Base-by-base conservation (phyloP, 768 basidiomycete genomes). In the Serendipita sp. region DNA sequence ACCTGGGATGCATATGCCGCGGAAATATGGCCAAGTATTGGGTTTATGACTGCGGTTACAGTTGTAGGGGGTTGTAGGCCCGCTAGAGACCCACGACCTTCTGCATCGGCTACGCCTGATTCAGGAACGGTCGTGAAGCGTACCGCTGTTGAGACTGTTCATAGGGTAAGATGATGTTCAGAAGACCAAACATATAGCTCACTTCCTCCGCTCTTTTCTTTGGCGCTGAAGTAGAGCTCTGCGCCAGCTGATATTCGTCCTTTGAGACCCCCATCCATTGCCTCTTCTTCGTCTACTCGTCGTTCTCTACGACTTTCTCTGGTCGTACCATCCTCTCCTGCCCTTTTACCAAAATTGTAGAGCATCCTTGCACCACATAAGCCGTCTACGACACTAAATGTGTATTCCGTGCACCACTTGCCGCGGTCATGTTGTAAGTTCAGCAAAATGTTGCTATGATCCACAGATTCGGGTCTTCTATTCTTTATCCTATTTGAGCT, bases 91-190 rank as follows among this genome's bases (percentile, higher is more conserved):
- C 76, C 75, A 5, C 70, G 70, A 64, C 71, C 67, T 73, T 70
- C 16, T 73, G 73, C 14, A 72, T 58, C 74, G 2, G 79, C 67
- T 67, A 82, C 82, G 4, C 86, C 81, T 0, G 82, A 78, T 67
- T 94, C 90, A 2, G 92, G 90, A 3, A 94, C 74, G 1, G 95
- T 98, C 2, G 90, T 88, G 71, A 96, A 97, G n/a, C 94, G 83
- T 43, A 95, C 79, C 16, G 91, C 94, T 20, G 91, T 89, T 0
- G 95, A 96, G 0, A 96, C 91, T 94, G 30, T 43, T 44, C 20
- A 17, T 5, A 63, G 14, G 20, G 38, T 20, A 45, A 16, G 48
- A 26, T 20, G 43, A 28, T 2, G 38, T 7, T 61, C 63, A 51
- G 44, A 31, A 31, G 22, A 24, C 60, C n/a, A 42, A 13, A 26